Evolutionary conservation across 345 rosid species (phyloP).

Genomic region (Aquilaria malaccensis): DNA sequence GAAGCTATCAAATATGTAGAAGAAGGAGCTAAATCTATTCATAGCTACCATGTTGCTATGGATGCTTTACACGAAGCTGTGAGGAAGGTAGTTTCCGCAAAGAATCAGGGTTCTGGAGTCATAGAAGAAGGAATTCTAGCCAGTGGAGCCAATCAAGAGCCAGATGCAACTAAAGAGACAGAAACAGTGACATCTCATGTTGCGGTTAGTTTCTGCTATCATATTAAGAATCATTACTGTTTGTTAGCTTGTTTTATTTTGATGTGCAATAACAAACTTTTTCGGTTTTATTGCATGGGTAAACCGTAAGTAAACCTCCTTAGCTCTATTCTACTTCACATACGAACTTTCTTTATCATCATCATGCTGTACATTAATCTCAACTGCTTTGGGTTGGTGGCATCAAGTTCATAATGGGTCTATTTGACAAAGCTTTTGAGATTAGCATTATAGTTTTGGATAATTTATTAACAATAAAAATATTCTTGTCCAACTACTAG

Average conservation of each 20-base stretch:
- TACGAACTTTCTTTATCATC: no score
- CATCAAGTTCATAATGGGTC: no score
- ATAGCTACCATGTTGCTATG: conserved; percentile 64
- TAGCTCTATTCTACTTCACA: no score
- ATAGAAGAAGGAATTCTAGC: conserved; percentile 18
- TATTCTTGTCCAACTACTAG: no score
- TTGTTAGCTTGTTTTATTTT: background rate
- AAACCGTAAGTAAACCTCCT: no score
- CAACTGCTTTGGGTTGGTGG: no score
- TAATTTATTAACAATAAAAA: no score
- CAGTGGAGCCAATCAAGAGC: conserved; percentile 38
- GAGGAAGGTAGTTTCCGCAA: conserved; percentile 49
- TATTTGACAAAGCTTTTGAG: no score
- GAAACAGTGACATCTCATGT: conserved; percentile 28
- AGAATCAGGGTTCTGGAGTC: conserved; percentile 34
- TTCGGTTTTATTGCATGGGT: no score
- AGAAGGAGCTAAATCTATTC: conserved; percentile 74
- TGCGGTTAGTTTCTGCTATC: conserved; percentile 33
- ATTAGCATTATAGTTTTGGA: no score
- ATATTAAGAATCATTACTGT: background rate
- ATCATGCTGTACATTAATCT: no score
- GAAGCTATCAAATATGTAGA: conserved; percentile 72
- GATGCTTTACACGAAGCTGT: conserved; percentile 64
- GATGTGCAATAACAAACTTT: no score
- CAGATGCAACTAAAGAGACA: conserved; percentile 32